Conservation (phyloP, 2,329 filamentous ascomycete genomes). For the Thielaviopsis populi region DNA sequence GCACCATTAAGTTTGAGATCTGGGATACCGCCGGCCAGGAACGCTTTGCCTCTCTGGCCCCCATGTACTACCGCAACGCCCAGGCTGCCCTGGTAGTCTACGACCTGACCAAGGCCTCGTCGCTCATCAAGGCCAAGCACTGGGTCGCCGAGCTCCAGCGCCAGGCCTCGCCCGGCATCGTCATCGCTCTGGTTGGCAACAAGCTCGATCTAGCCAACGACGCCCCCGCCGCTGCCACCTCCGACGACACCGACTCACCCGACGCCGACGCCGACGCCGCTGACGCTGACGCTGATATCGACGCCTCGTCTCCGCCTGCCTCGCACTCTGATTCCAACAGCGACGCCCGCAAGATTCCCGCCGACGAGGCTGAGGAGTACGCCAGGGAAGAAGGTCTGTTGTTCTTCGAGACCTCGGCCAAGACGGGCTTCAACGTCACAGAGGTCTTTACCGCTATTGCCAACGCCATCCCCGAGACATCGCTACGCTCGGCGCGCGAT, state of each 20-base stretch:
- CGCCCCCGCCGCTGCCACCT: constrained; percentile 28
- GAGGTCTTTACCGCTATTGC: constrained; percentile 98
- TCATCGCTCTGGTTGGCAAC: constrained; percentile 94
- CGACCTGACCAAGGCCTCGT: constrained; percentile 93
- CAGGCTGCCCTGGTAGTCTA: constrained; percentile 96
- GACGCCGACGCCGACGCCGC: constrained; percentile 20
- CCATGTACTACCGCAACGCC: constrained; percentile 99
- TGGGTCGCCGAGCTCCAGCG: constrained; percentile 97
- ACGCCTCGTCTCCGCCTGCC: not conserved
- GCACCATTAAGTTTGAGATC: constrained; percentile 88
- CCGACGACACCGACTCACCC: constrained; percentile 35
- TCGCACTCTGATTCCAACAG: constrained; percentile 39
- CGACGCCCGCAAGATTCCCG: constrained; percentile 74
- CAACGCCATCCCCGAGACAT: constrained; percentile 94
- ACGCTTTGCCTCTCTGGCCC: constrained; percentile 87
- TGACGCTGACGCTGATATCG: constrained; percentile 29
- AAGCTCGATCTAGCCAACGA: constrained; percentile 78
- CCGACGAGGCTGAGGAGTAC: constrained; percentile 81
- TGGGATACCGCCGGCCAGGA: constrained; percentile 98
- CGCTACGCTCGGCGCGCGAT: constrained; percentile 76
- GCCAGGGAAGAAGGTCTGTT: constrained; percentile 86
- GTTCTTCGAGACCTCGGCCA: constrained; percentile 97
- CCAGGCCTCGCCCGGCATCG: constrained; percentile 89
- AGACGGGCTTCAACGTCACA: constrained; percentile 84
- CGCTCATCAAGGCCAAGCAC: constrained; percentile 91